phyloP scores from a whole-genome alignment of 441 rosid genomes.

The Hypseocharis bilobata region DNA sequence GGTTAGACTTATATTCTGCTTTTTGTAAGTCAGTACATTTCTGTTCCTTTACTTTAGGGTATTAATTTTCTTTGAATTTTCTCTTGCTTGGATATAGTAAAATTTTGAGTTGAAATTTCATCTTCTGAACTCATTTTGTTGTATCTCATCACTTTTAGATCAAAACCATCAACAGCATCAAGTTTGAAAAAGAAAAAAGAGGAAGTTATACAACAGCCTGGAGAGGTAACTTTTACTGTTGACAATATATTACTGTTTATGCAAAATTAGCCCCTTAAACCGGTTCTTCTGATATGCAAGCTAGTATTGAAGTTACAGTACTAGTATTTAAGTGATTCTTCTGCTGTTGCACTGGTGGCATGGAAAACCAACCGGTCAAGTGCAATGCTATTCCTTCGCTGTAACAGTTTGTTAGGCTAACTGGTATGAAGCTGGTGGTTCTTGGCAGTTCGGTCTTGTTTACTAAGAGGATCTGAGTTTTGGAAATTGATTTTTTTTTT shows the following conservation, averaged over 20 bases:
- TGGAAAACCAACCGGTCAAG: not conserved
- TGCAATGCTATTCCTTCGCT: not conserved
- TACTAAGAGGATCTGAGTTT: not conserved
- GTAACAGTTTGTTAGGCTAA: not conserved
- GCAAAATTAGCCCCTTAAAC: not conserved
- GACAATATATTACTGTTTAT: not conserved
- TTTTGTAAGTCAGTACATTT: not conserved
- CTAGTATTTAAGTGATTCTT: conserved; percentile 3
- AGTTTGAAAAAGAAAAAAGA: conserved; percentile 61
- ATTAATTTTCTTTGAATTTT: not conserved
- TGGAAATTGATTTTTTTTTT: not conserved
- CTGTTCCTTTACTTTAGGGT: not conserved
- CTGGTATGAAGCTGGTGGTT: not conserved
- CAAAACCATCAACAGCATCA: conserved; percentile 48
- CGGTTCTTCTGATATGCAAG: not conserved
- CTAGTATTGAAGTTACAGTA: not conserved
- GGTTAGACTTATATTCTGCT: not conserved
- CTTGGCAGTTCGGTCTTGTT: not conserved
- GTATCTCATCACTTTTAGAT: conserved; percentile 37
- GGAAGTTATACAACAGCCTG: conserved; percentile 29
- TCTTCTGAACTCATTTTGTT: not conserved
- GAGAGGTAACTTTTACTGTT: conserved; percentile 43
- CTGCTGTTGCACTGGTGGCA: not conserved
- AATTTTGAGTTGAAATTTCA: not conserved
- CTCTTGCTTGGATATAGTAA: not conserved